Evolutionary conservation across 768 basidiomycete genomes (phyloP), one percentile per base, ranked within the genome.

Genomic region (Pleurotus tuoliensis): DNA sequence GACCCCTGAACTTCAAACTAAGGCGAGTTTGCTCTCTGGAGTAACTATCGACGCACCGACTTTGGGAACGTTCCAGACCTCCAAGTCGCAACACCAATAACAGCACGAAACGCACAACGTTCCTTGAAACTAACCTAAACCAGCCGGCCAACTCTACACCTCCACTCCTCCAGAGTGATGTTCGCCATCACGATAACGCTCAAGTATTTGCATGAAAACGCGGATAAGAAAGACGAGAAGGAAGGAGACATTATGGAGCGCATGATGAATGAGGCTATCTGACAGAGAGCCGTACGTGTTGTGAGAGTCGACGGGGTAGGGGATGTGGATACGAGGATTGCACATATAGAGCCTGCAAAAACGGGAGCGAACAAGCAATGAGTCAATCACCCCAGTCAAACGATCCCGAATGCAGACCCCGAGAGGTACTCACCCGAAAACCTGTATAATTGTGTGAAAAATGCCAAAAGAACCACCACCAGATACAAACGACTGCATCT

Each of bases 281-380:
- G 69, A 1, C n/a, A n/a, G n/a, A n/a, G n/a, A n/a, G n/a, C 64
- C 67, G 68, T 67, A 11, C 64, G 64, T 7, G 63, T 63, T 4
- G 69, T 68, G 3, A 70, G 58, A 13, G 62, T 58, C 24, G 58
- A 56, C n/a, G 50, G 59, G 5, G 60, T 56, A 0, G 66, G 65
- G 5, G 61, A 58, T 5, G 63, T 49, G 52, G 63, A 60, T 9
- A 63, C 60, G 18, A 66, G 44, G 55, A 61, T 65, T 5, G 69
- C 58, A 41, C 63, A 61, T 1, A 64, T 59, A 56, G 60, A 61
- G 3, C 58, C 67, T 69, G 45, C 4, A 1, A 3, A 8, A 30
- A 30, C 9, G 30, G 1, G 30, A 30, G 8, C 4, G 8, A 30
- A 6, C 5, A 30, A 30, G 30, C 2, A 9, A 30, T 3, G 8